Evolutionary conservation across 805 yeast genomes (phyloP).

Genomic region (Kuraishia ogatae): DNA sequence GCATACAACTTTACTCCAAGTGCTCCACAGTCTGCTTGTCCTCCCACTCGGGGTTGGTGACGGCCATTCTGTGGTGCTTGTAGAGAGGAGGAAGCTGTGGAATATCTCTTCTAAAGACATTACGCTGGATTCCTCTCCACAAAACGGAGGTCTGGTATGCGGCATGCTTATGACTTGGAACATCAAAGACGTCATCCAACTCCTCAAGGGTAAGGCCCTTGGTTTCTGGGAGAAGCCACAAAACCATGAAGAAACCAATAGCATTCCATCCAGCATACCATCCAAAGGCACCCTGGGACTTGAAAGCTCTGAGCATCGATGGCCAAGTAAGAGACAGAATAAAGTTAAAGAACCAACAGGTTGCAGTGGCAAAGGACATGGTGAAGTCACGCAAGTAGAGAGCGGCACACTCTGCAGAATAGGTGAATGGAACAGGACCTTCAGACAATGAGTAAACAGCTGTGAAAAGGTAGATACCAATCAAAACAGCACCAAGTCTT

Average conservation of each 20-base stretch:
- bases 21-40: constrained; percentile 43
- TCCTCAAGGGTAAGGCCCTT: constrained; percentile 68
- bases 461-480: constrained; percentile 68
- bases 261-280: constrained; percentile 84
- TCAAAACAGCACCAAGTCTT: constrained; percentile 56
- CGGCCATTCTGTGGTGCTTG: constrained; percentile 47
- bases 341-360: constrained; percentile 69
- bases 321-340: constrained; percentile 76
- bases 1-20: constrained; percentile 28
- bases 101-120: constrained; percentile 37
- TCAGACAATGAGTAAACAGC: constrained; percentile 76
- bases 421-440: constrained; percentile 87
- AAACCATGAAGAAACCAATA: constrained; percentile 59
- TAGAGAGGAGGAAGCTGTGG: constrained; percentile 47
- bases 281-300: constrained; percentile 80
- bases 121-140: constrained; percentile 34
- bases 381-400: constrained; percentile 73
- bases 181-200: constrained; percentile 63
- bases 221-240: constrained; percentile 69
- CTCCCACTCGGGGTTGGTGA: constrained; percentile 54
- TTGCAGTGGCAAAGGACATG: constrained; percentile 71
- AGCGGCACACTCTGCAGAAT: constrained; percentile 80
- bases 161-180: constrained; percentile 50
- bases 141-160: constrained; percentile 30
- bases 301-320: constrained; percentile 52